Base-by-base conservation (phyloP, 2,329 filamentous ascomycete genomes). In the Xylariales sp. region DNA sequence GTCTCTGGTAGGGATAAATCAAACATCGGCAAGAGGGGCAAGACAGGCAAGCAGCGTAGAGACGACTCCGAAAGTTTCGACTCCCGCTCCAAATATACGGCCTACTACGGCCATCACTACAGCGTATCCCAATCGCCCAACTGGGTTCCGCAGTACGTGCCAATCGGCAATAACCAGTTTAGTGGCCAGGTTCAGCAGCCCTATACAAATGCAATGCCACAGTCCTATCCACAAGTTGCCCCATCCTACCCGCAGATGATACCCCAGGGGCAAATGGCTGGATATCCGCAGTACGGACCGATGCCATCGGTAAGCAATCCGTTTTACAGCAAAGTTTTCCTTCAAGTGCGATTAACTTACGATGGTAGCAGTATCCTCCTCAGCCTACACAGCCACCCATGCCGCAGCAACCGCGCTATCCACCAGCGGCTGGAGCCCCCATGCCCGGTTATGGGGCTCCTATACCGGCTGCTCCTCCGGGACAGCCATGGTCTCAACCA, bases 1-100 rank as follows among this genome's bases (percentile, higher is more conserved):
- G 78, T 86, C 5, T 88, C 84, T 29, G 85, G 85, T 17, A 88
- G 86, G 56, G 89, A 90, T 55, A 91, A 78, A 55, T 73, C 75
- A 29, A 82, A 79, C 47, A 73, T 81, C 47, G 79, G 81, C 31
- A 88, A 88, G 52, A 69, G 86, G 77, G 66, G 81, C 61, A 70
- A 86, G 75, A 54, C 81, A 61, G 56, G 63, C 42, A 81, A 78
- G 54, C 76, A 81, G 49, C 72, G 78, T 29, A 70, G 78, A 31
- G 77, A 81, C 44, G 78, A 83, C 52, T 79, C 76, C 1, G 79
- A 82, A 47, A 74, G 70, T 46, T 83, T 83, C 44, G 80, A 83
- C 51, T 77, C 77, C 10, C 69, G 80, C 37, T 77, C 78, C 40
- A 80, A 85, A 41, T 90, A 86, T 57, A 78, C 79, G n/a, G 70